These are phyloP conservation scores for Thelonectria blattea DNA, from an alignment of 2,329 filamentous ascomycete species.

Conservation along the genomic window DNA sequence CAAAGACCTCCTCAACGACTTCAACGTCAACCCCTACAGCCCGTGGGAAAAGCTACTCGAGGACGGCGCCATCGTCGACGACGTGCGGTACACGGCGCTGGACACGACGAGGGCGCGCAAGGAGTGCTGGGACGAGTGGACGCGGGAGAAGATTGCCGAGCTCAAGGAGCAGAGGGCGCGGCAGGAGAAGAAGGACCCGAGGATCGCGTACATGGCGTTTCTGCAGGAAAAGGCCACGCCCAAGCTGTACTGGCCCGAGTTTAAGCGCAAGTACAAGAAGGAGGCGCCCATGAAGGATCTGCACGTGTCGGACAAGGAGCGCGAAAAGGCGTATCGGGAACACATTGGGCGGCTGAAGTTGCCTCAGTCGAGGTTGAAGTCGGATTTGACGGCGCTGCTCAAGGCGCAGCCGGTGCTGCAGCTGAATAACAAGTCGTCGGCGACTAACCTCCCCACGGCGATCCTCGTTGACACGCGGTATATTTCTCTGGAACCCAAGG, in stretches of 20 bases:
- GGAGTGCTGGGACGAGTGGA: constrained; percentile 87
- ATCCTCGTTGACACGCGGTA: constrained; percentile 73
- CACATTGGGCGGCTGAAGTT: constrained; percentile 72
- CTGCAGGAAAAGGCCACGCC: constrained; percentile 82
- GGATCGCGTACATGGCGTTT: constrained; percentile 81
- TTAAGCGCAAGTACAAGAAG: constrained; percentile 87
- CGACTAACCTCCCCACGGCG: constrained; percentile 64
- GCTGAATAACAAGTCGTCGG: constrained; percentile 65
- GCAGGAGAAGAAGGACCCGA: constrained; percentile 82
- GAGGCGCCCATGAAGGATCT: constrained; percentile 81
- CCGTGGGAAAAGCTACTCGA: constrained; percentile 92
- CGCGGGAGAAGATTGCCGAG: constrained; percentile 73
- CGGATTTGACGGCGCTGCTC: constrained; percentile 71
- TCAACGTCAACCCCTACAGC: constrained; percentile 81
- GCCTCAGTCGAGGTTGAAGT: constrained; percentile 68
- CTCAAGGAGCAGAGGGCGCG: constrained; percentile 75
- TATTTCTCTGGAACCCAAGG: constrained; percentile 66
- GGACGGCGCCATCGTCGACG: constrained; percentile 80
- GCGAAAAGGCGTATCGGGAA: constrained; percentile 81
- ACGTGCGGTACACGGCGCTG: constrained; percentile 84
- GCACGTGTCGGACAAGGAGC: constrained; percentile 74
- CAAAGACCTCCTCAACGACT: constrained; percentile 84
- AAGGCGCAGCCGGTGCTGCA: constrained; percentile 62
- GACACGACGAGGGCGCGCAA: constrained; percentile 80
- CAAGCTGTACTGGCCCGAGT: constrained; percentile 97